A percentile compares a stretch with the other conserved stretches of the same genome.
These are phyloP conservation scores for Monosporascus sp. DNA, from an alignment of 2,329 filamentous ascomycete species.

Conservation along the genomic window DNA sequence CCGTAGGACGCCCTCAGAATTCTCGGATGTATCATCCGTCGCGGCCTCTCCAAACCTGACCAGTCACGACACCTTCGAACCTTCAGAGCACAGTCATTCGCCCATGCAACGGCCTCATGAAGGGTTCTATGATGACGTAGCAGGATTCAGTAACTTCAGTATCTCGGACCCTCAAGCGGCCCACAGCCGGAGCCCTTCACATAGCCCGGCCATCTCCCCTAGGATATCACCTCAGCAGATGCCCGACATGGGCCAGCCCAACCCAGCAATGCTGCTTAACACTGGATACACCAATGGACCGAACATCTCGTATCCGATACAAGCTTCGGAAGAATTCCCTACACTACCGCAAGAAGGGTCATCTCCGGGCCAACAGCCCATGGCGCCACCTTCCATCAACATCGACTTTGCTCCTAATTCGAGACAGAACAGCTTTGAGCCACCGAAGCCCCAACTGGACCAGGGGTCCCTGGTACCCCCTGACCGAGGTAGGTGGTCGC, in stretches of 20 bases:
- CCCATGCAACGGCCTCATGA: conserved; percentile 75
- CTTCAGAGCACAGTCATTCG: conserved; percentile 65
- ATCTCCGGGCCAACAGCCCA: conserved; percentile 57
- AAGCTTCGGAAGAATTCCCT: conserved; percentile 46
- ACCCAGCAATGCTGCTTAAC: conserved; percentile 40
- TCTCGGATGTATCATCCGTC: conserved; percentile 83
- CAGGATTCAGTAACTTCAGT: conserved; percentile 74
- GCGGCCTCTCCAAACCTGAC: conserved; percentile 77
- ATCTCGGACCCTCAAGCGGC: conserved; percentile 69
- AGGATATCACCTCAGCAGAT: conserved; percentile 53
- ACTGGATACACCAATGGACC: conserved; percentile 37
- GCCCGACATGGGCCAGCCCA: conserved; percentile 45
- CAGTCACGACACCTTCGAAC: conserved; percentile 74
- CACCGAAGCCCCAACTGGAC: conserved; percentile 59
- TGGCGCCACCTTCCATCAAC: conserved; percentile 91
- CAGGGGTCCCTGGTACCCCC: conserved; percentile 82
- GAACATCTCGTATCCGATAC: conserved; percentile 35
- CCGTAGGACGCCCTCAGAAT: conserved; percentile 81
- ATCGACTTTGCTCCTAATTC: conserved; percentile 84
- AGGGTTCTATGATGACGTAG: conserved; percentile 69
- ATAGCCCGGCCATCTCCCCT: conserved; percentile 63
- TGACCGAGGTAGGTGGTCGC: conserved; percentile 49
- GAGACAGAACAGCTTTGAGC: conserved; percentile 60
- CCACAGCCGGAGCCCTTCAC: conserved; percentile 73
- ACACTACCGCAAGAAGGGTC: conserved; percentile 41